Percentiles rank a stretch among this genome's conserved stretches.
Evolutionary conservation across 2,329 filamentous ascomycete genomes (phyloP).

Genomic region (Colletotrichum sp.): DNA sequence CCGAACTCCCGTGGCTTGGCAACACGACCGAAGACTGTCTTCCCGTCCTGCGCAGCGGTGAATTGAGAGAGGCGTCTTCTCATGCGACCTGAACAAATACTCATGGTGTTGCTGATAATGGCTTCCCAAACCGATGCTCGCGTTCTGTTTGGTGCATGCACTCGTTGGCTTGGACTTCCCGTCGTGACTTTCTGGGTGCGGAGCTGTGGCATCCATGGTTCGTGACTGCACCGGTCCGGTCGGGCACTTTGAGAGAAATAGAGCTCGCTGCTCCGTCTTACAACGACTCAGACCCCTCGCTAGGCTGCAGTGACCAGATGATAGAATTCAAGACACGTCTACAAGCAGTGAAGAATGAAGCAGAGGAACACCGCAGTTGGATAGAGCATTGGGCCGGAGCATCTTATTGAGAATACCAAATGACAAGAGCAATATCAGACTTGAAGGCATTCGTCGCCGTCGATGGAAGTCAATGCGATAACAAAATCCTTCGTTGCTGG

Average conservation of each 20-base stretch:
- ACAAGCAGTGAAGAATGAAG: neutral
- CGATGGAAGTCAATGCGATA: neutral
- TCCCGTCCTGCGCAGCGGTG: neutral
- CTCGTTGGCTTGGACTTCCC: neutral
- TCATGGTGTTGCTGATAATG: neutral
- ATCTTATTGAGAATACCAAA: neutral
- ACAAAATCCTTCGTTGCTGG: neutral
- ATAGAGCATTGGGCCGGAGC: neutral
- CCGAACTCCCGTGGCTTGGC: neutral
- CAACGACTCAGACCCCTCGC: neutral
- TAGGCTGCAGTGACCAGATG: neutral
- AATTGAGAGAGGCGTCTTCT: neutral
- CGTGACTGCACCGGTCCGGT: neutral
- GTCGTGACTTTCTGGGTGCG: neutral
- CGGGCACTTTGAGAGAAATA: neutral
- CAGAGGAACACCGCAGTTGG: neutral
- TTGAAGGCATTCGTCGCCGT: neutral
- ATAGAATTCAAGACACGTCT: neutral
- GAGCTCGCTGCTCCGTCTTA: neutral
- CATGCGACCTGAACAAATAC: neutral
- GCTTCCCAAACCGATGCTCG: neutral
- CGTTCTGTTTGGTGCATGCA: neutral
- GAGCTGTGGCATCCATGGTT: neutral
- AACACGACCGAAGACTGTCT: neutral
- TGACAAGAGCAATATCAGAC: neutral